Evolutionary conservation across 352 stramenopile species (phyloP), one percentile per base, ranked within the genome.

Genomic region (Globisporangium barbulae): DNA sequence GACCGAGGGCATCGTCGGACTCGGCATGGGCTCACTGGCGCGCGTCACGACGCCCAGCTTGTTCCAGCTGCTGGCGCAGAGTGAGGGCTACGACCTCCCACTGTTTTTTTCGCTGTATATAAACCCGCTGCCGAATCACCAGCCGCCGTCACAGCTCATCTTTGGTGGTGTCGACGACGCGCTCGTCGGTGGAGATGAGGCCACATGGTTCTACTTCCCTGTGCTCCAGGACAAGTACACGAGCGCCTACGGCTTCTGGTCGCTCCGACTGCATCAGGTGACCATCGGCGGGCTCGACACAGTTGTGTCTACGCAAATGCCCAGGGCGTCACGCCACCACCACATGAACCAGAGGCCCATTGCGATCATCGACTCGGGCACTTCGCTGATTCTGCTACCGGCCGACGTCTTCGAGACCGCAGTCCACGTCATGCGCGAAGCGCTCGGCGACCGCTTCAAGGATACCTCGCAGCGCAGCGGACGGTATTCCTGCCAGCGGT

Each of bases 21-120:
- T 81, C 19, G 73, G 54, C 5, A 66, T 81, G 58, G 53, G 62
- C 13, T 37, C 65, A 31, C 62, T 81, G 3, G 68, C 71, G 30
- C 59, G 62, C 17, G 64, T 78, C 22, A 72, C 73, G 2, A 65
- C 30, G n/a, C 70, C 68, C 15, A 64, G 48, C 31, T 48, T 81
- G 2, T 48, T 81, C 2, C 53, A 71, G 10, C 33, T 69, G 48
- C 57, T 78, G 0, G 28, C 60, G 0, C 25, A 69, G 35, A 73
- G 41, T 22, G 10, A 28, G 8, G 47, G 59, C 3, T 64, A 69
- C 28, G 21, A 30, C 12, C 59, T 70, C 0, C 66, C 67, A n/a
- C 15, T 67, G 33, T 47, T 72, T 19, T 78, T 81, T 37, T 81
- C 73, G 39, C 58, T 81, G n/a, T 81, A 78, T 30, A 62, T 81